Base-by-base conservation (phyloP, 2,329 filamentous ascomycete genomes). In the Botrytis deweyae region DNA sequence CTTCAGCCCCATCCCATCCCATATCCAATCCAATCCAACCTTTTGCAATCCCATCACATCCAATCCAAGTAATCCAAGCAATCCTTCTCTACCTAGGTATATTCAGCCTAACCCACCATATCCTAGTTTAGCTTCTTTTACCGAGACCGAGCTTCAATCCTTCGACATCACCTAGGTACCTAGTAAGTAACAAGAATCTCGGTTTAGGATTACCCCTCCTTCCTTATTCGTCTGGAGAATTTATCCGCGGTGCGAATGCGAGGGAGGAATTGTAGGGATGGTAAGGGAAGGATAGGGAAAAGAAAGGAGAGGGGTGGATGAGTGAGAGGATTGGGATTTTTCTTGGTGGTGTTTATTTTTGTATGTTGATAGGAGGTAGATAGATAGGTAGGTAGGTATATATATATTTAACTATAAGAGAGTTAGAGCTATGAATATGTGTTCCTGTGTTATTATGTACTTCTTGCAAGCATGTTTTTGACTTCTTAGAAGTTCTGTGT, bases 381-480 rank as follows among this genome's bases (percentile, higher is more conserved):
- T 52, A 18, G 42, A 10, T 40, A 12, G 38, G 10, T 40, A 40
- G 40, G 7, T 40, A 40, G 10, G 12, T n/a, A n/a, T 5, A 25
- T 52, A 55, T n/a, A 2, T 55, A 18, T 29, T 9, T 9, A 8
- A 16, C 6, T 18, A 55, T 18, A 5, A 29, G 7, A 29, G n/a
- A 33, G 29, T 33, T 2, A 9, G 4, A 3, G 52, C 14, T 33
- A 29, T 16, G 25, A 14, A 6, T 5, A n/a, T 55, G 5, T 55
- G 2, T 3, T 14, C n/a, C 5, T 1, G 0, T 14, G 25, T 9
- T 46, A 2, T 20, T 4, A 14, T 10, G 46, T 52, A 4, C 9
- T 52, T n/a, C 6, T n/a, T n/a, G 4, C 4, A 4, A 4, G 20
- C 16, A 14, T n/a, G 6, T 5, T 55, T 7, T 55, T 25, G 14